Base-by-base conservation (phyloP, 2,329 filamentous ascomycete species). In the Xylariaceae sp. region DNA sequence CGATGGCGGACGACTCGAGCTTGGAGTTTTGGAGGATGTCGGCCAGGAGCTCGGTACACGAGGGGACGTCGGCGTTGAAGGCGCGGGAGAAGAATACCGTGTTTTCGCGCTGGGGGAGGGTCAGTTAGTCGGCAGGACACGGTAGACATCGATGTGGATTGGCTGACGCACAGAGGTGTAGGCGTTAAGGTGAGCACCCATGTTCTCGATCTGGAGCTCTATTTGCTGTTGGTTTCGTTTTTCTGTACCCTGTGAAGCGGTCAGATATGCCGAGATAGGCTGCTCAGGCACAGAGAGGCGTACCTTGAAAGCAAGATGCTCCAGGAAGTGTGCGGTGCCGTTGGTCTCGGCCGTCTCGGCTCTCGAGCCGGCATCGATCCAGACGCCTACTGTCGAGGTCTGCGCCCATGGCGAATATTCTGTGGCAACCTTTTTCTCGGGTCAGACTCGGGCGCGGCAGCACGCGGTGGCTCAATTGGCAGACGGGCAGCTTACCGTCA, bases 271-370 rank as follows among this genome's bases (percentile, higher is more conserved):
- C 25, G 19, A 14, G 15, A 26, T 25, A n/a, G n/a, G n/a, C n/a
- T n/a, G n/a, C n/a, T n/a, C n/a, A n/a, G n/a, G n/a, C n/a, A n/a
- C n/a, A n/a, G n/a, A n/a, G 7, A 26, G n/a, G 16, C 21, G 51
- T 75, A 94, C 88, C 86, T 98, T 98, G 81, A 98, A 98, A 55
- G 93, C 93, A 65, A 98, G 78, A 73, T 98, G 92, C 77, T 98
- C 92, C 56, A 98, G 80, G 76, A 98, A 98, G 73, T 98, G 92
- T 59, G 92, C 92, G 55, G 92, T 98, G 68, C 92, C 92, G 72
- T 96, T 98, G 60, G 86, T 96, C 78, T 88, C 88, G 69, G 92
- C 81, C 53, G 92, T 98, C 77, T 98, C 92, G 64, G 92, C 88
- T 66, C 92, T 79, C 66, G 88, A 95, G 62, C 92, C 92, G 63